phyloP scores from a whole-genome alignment of 495 filamentous ascomycete genomes.

The Thermochaetoides thermophila region DNA sequence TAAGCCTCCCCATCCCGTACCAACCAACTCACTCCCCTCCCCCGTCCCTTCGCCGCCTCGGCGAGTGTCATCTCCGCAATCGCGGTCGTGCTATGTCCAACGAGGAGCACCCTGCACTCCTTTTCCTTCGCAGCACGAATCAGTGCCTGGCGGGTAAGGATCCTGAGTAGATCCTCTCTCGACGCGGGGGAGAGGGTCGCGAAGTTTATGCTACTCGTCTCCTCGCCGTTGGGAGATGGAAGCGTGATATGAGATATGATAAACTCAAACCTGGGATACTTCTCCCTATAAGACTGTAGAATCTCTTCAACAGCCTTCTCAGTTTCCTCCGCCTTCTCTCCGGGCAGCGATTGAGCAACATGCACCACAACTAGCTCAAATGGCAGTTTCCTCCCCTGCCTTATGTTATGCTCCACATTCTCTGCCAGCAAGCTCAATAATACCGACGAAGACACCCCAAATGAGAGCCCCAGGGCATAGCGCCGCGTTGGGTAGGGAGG shows the following conservation, averaged over 20 bases:
- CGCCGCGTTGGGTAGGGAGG: conserved; percentile 24
- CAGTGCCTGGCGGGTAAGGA: conserved; percentile 56
- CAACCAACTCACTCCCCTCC: conserved; percentile 66
- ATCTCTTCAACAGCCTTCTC: neutral
- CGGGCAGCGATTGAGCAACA: conserved; percentile 28
- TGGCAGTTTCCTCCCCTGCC: conserved; percentile 37
- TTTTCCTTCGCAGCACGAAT: conserved; percentile 42
- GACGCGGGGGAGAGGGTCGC: conserved; percentile 60
- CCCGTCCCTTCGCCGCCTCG: conserved; percentile 81
- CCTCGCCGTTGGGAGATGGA: too few species aligned
- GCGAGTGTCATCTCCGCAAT: conserved; percentile 76
- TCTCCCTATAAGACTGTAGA: neutral
- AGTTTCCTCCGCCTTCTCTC: neutral
- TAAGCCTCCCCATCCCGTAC: conserved; percentile 47
- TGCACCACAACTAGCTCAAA: conserved; percentile 55
- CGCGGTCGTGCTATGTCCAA: conserved; percentile 75
- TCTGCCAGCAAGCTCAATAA: conserved; percentile 61
- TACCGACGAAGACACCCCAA: conserved; percentile 67
- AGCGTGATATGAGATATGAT: conserved; percentile 38
- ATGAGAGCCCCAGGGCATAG: conserved; percentile 66
- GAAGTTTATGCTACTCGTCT: conserved; percentile 31
- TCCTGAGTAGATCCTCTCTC: conserved; percentile 51
- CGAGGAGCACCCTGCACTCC: conserved; percentile 54
- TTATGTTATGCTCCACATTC: conserved; percentile 46
- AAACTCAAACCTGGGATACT: conserved; percentile 47